Evolutionary conservation across 768 basidiomycete genomes (phyloP), one percentile per base, ranked within the genome.

Genomic region (Pleurotus giganteus): DNA sequence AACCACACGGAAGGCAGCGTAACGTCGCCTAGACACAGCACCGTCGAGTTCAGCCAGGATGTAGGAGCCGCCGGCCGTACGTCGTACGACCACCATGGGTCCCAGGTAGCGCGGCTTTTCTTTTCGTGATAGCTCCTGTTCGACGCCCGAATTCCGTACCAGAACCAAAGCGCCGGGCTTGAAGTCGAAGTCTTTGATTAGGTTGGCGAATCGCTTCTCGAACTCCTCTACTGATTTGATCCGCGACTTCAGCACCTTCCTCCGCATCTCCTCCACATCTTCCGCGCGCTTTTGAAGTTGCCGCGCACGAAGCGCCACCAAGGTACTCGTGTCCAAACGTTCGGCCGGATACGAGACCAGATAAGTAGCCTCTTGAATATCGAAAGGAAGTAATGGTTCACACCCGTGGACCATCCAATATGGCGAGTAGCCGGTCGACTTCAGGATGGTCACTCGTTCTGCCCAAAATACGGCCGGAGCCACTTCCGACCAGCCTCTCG

Each of bases 401-500:
- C 65, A 36, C 2, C 70, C 61, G 46, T 66, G 60, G 0, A 59
- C 60, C 41, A 63, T 56, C 39, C 64, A 71, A 50, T 66, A 73
- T 3, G 70, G 70, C 6, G 69, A 71, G 50, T 58, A 65, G 13
- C 71, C 70, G 11, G 63, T 68, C 0, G 58, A 15, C 27, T 56
- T 57, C 2, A 60, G 45, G 3, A 63, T 63, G 1, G 71, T 71
- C 7, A 68, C 59, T 15, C 63, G 42, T 23, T 72, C 66, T 9
- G 67, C 66, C 70, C 70, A 71, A 17, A 70, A 61, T 8, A 65
- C 61, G 2, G 61, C 58, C 8, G 61, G 60, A 0, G 55, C 57
- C 1, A 61, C 45, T 1, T 43, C 7, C 0, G 59, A 55, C 75
- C 75, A 78, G 21, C 61, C 66, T 0, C 55, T 46, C 23, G 15